phyloP scores from a whole-genome alignment of 164 flowering plant species.

The Cinnamomum micranthum region DNA sequence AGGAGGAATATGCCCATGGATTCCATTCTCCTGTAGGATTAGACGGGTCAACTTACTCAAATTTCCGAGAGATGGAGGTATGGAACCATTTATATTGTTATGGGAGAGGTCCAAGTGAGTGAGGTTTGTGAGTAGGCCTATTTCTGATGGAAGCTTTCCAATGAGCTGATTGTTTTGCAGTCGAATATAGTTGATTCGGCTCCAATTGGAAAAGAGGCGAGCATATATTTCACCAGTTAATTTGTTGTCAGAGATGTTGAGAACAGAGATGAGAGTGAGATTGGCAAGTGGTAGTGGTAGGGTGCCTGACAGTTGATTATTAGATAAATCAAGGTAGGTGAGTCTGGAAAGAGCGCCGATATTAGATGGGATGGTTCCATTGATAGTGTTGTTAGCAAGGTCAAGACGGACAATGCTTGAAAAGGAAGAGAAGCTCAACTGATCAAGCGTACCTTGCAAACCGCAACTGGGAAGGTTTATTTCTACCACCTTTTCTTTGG shows the following conservation, averaged over 20 bases:
- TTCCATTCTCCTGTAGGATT: accelerated
- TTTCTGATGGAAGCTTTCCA: conserved; percentile 23
- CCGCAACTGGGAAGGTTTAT: conserved; percentile 5
- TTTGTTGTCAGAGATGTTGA: conserved; percentile 17
- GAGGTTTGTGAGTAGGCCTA: conserved; percentile 17
- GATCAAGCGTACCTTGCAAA: conserved; percentile 16
- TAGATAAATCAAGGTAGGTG: background rate
- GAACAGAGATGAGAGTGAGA: conserved; percentile 18
- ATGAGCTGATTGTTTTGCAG: conserved; percentile 11
- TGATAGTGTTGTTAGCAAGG: conserved; percentile 3
- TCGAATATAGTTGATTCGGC: conserved; percentile 6
- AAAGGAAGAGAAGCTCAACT: conserved; percentile 19
- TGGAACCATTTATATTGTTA: conserved; percentile 16
- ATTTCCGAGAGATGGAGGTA: conserved; percentile 20
- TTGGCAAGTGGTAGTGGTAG: conserved; percentile 28
- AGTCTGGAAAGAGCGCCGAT: background rate
- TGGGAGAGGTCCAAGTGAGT: conserved; percentile 8
- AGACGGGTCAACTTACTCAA: conserved; percentile 1
- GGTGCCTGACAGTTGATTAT: conserved; percentile 9
- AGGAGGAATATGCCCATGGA: too few species aligned
- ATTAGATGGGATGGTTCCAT: conserved; percentile 17
- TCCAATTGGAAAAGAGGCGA: conserved; percentile 18
- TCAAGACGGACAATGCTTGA: conserved; percentile 16
- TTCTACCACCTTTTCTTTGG: background rate
- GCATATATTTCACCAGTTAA: conserved; percentile 15